Percentiles rank a stretch among this genome's conserved stretches.
These are phyloP conservation scores for Aspergillus flavus DNA, from an alignment of 2,329 filamentous ascomycete species.

Conservation along the genomic window DNA sequence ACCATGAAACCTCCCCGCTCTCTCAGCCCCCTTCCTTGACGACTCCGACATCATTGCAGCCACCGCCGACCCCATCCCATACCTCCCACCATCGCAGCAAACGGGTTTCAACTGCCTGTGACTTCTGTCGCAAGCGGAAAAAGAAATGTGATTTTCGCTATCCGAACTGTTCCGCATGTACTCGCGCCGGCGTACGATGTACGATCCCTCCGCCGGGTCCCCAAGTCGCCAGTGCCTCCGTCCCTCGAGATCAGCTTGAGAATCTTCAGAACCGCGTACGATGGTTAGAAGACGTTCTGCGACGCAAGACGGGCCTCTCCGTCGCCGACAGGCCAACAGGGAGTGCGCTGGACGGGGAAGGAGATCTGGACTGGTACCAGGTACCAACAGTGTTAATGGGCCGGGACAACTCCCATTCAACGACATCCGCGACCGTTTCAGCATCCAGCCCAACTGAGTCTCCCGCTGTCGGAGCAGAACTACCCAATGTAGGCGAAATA, in stretches of 20 bases:
- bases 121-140: constrained; percentile 45
- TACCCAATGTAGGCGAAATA: constrained; percentile 44
- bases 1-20: constrained; percentile 5
- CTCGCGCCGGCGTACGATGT: constrained; percentile 43
- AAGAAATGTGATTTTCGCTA: constrained; percentile 47
- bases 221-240: constrained; percentile 40
- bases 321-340: constrained; percentile 38
- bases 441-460: constrained; percentile 19
- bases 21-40: constrained; percentile 9
- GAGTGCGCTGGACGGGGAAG: constrained; percentile 35
- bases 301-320: constrained; percentile 36
- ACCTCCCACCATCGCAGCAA: constrained; percentile 30
- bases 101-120: constrained; percentile 43
- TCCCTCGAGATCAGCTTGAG: constrained; percentile 43
- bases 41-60: constrained; percentile 16
- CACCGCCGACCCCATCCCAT: constrained; percentile 2
- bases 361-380: constrained; percentile 41
- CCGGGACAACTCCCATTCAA: constrained; percentile 26
- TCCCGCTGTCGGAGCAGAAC: constrained; percentile 29
- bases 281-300: constrained; percentile 43
- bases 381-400: constrained; percentile 41
- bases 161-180: constrained; percentile 44
- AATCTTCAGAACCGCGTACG: constrained; percentile 42
- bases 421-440: constrained; percentile 20
- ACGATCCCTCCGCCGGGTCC: constrained; percentile 43